Percentiles rank a stretch among this genome's conserved stretches.
These are phyloP conservation scores for Aureobasidium pullulans DNA, from an alignment of 2,329 filamentous ascomycete genomes.

Conservation along the genomic window DNA sequence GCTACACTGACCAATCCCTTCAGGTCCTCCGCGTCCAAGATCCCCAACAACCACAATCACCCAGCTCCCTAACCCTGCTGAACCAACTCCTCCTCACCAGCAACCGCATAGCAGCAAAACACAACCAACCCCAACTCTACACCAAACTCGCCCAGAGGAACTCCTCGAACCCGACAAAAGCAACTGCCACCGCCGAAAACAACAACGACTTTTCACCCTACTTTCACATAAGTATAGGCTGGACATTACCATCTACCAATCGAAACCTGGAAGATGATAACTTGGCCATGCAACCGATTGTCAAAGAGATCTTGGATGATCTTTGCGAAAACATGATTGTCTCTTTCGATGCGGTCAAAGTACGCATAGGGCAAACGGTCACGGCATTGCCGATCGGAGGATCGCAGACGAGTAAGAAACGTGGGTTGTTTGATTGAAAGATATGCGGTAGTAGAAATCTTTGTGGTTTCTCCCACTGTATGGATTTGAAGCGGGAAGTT, in stretches of 20 bases:
- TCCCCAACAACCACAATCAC: background rate
- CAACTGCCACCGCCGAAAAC: background rate
- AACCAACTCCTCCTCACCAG: slow-evolving; percentile 54
- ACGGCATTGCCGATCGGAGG: slow-evolving; percentile 19
- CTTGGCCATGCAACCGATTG: slow-evolving; percentile 14
- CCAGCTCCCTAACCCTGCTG: slow-evolving; percentile 26
- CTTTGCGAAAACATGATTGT: slow-evolving; percentile 19
- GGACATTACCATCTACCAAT: slow-evolving; percentile 51
- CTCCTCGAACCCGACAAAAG: background rate
- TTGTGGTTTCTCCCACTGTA: background rate
- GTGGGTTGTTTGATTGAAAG: background rate
- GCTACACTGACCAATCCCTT: too few species aligned
- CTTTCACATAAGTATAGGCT: slow-evolving; percentile 88
- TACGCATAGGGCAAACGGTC: slow-evolving; percentile 39
- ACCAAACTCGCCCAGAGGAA: slow-evolving; percentile 15
- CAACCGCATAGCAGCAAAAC: slow-evolving; percentile 54
- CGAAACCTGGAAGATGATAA: background rate
- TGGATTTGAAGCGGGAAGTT: too few species aligned
- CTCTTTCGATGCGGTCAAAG: slow-evolving; percentile 37
- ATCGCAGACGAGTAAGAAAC: background rate
- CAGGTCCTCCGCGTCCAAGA: background rate
- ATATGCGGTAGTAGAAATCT: too few species aligned
- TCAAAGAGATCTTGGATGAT: slow-evolving; percentile 14
- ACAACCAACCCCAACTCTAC: slow-evolving; percentile 68
- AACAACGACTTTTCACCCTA: slow-evolving; percentile 30